Evolutionary conservation across 2,329 filamentous ascomycete genomes (phyloP).

Genomic region (Cucurbitaria berberidis): DNA sequence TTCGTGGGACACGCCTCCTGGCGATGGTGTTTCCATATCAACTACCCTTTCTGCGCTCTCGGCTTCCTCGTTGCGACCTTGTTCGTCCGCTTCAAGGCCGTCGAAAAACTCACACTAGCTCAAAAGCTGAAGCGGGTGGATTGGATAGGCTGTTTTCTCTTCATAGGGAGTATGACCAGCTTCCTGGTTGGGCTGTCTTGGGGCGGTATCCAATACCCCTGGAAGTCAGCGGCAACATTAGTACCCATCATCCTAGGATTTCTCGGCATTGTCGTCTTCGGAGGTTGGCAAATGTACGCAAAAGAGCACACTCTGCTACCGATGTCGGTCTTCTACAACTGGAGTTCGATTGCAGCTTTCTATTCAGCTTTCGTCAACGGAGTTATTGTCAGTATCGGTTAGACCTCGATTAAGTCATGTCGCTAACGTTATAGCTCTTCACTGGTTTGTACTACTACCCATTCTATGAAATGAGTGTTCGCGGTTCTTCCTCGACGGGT

Average conservation of each 20-base stretch:
- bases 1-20: constrained; percentile 60
- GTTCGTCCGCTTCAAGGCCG: constrained; percentile 30
- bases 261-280: constrained; percentile 37
- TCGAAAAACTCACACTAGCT: constrained; percentile 19
- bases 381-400: constrained; percentile 47
- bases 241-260: constrained; percentile 49
- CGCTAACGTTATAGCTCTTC: constrained; percentile 43
- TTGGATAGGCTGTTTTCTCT: constrained; percentile 53
- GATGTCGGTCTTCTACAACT: constrained; percentile 46
- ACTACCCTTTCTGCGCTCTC: constrained; percentile 59
- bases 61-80: constrained; percentile 31
- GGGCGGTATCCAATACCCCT: constrained; percentile 50
- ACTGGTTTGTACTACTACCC: constrained; percentile 52
- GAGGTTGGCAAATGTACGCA: constrained; percentile 46
- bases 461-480: constrained; percentile 50
- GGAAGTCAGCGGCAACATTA: constrained; percentile 50
- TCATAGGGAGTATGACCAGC: constrained; percentile 45
- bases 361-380: constrained; percentile 52
- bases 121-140: constrained; percentile 45
- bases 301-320: constrained; percentile 48
- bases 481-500: constrained; percentile 39
- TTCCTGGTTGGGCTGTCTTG: constrained; percentile 54
- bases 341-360: constrained; percentile 49
- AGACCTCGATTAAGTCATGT: background rate
- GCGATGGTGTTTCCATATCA: constrained; percentile 71